Conservation (phyloP, 257 asterid genomes). For the Plantago major region DNA sequence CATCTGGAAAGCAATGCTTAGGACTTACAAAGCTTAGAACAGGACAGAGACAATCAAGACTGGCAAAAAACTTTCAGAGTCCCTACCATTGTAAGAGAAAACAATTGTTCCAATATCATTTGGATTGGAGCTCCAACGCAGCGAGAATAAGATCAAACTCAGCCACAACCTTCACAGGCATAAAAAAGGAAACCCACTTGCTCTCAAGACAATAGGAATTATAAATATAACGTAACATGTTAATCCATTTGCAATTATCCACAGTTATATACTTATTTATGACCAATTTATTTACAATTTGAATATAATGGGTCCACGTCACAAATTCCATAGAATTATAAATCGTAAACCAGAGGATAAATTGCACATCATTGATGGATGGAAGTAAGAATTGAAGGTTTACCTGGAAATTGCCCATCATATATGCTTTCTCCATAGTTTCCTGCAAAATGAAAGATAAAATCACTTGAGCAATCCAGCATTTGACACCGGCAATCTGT, state of each 20-base stretch:
- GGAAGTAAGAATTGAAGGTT: constrained; percentile 20
- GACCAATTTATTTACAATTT: constrained; percentile 15
- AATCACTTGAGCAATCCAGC: constrained; percentile 17
- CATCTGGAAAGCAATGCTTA: neutral
- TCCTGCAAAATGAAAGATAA: constrained; percentile 46
- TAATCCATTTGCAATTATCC: constrained; percentile 15
- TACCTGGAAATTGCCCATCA: constrained; percentile 87
- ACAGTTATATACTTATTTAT: constrained; percentile 6
- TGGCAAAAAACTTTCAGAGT: constrained; percentile 39
- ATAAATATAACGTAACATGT: constrained; percentile 25
- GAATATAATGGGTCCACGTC: constrained; percentile 8
- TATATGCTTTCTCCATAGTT: constrained; percentile 86
- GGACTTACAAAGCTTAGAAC: constrained; percentile 4
- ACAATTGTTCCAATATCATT: constrained; percentile 76
- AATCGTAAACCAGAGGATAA: neutral
- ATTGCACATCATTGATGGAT: neutral
- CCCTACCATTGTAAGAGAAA: constrained; percentile 86
- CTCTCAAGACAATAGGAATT: constrained; percentile 40
- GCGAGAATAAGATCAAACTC: constrained; percentile 82
- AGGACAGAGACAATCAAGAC: constrained; percentile 27
- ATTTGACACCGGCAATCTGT: constrained; percentile 2
- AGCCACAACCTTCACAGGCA: constrained; percentile 92
- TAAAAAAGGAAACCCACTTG: constrained; percentile 47
- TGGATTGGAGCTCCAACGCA: constrained; percentile 90
- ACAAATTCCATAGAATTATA: neutral